Evolutionary conservation across 176 grass and related monocot genomes (phyloP).

Genomic region (bread wheat (Triticum aestivum)): DNA sequence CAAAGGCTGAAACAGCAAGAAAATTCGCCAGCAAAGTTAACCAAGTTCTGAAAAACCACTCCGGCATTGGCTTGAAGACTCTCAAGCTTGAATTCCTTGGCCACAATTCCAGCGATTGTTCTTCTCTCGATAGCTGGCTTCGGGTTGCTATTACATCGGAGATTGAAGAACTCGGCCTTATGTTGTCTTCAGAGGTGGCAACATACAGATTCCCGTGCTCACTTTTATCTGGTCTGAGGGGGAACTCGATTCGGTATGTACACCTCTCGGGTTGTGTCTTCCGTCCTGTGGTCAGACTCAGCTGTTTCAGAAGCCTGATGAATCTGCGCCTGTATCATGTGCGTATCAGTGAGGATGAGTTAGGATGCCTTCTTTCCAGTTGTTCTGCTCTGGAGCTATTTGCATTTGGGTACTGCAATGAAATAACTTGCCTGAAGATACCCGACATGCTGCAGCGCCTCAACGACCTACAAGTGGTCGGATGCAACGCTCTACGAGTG

Average conservation of each 20-base stretch:
- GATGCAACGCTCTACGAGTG: background rate
- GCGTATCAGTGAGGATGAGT: background rate
- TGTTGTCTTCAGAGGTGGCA: background rate
- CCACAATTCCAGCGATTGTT: background rate
- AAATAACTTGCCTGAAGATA: constrained; percentile 1
- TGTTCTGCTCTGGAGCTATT: background rate
- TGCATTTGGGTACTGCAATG: background rate
- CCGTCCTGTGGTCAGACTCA: background rate
- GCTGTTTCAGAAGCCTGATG: background rate
- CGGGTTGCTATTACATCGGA: background rate
- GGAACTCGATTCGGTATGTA: background rate
- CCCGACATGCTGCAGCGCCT: background rate
- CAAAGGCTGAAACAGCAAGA: background rate
- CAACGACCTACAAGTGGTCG: background rate
- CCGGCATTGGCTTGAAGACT: background rate
- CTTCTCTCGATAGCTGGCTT: background rate
- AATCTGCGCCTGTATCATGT: background rate
- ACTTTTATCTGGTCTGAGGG: background rate
- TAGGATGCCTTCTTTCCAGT: background rate
- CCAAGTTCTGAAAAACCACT: constrained; percentile 6
- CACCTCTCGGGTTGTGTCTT: background rate
- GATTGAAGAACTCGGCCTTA: background rate
- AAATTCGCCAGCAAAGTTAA: background rate
- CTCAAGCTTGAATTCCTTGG: background rate
- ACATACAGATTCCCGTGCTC: background rate